Evolutionary conservation across 371 early-diverging fungal genomes (phyloP), one percentile per base, ranked within the genome.

Genomic region (Apophysomyces variabilis): DNA sequence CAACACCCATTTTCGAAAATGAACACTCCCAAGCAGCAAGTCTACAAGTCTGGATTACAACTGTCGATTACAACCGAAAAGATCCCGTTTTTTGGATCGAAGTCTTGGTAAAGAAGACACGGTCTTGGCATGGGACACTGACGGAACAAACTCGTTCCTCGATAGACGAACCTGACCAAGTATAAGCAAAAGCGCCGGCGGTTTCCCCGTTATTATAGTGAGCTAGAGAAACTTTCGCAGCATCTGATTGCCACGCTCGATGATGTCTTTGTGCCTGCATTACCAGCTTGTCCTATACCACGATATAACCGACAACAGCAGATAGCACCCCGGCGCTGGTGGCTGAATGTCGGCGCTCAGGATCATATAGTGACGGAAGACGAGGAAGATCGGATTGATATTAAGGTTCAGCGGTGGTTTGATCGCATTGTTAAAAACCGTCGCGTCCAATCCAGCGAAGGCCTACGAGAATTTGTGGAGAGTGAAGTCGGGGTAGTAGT

Each of bases 71-170:
- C 46, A 75, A 76, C 37, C 68, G 82, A 11, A 77, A 74, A 66
- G 82, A 82, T 63, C 82, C 82, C 36, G 82, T 82, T 35, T 82
- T 82, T 60, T 82, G 82, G 82, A 74, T 82, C 44, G 76, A 79
- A 41, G 73, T 74, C 14, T 59, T 64, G 8, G 82, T 79, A 75
- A 68, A 56, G n/a, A 54, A 38, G 41, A 60, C 37, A 38, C 45
- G 35, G 35, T 13, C 59, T 18, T 39, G 32, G 46, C 18, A 35
- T 58, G 8, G 21, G 21, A 14, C 54, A 21, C 45, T 60, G 32
- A 44, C 11, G 8, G 13, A 21, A n/a, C 60, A n/a, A 59, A 37
- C 56, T 18, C 13, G 36, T 26, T 45, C 54, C n/a, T 60, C 5
- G 11, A 39, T 65, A 82, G 82, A 79, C 77, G 13, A 69, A 66